A percentile compares a stretch with the other conserved stretches of the same genome.
Evolutionary conservation across 108 stramenopile species (phyloP).

Genomic region (Chaetoceros tenuissimus): DNA sequence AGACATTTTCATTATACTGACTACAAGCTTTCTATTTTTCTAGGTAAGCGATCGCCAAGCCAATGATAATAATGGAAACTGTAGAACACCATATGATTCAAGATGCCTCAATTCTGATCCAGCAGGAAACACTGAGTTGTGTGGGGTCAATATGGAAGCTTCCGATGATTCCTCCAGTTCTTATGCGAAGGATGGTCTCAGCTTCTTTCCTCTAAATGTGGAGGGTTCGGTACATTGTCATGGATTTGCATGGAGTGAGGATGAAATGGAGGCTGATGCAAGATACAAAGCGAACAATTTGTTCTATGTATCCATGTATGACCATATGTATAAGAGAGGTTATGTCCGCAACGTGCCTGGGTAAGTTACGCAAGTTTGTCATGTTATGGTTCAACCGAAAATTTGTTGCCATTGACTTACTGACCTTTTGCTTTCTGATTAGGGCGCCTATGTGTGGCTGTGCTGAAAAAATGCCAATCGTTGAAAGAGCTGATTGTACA

Average conservation of each 20-base stretch:
- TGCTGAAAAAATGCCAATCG: constrained; percentile 43
- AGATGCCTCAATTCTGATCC: constrained; percentile 43
- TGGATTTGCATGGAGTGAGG: constrained; percentile 38
- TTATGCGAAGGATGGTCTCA: too few species aligned
- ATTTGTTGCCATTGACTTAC: too few species aligned
- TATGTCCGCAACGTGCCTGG: constrained; percentile 36
- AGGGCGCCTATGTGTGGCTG: constrained; percentile 44
- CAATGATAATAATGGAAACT: constrained; percentile 49
- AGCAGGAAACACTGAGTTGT: constrained; percentile 41
- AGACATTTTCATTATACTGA: too few species aligned
- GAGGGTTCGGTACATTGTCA: constrained; percentile 47
- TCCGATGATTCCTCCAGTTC: constrained; percentile 7
- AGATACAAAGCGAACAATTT: constrained; percentile 29
- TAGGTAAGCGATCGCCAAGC: constrained; percentile 44
- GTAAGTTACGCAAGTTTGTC: constrained; percentile 32
- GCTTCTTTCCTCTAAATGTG: constrained; percentile 19
- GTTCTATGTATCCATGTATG: constrained; percentile 49
- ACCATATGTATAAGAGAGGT: constrained; percentile 45
- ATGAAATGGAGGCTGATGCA: background rate
- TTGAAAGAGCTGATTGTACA: constrained; percentile 43
- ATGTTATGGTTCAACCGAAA: too few species aligned
- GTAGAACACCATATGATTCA: constrained; percentile 11
- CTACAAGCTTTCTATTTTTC: too few species aligned
- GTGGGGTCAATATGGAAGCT: constrained; percentile 26
- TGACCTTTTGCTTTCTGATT: too few species aligned